phyloP scores from a whole-genome alignment of 306 rosid genomes.

The Ormosia semicastrata region DNA sequence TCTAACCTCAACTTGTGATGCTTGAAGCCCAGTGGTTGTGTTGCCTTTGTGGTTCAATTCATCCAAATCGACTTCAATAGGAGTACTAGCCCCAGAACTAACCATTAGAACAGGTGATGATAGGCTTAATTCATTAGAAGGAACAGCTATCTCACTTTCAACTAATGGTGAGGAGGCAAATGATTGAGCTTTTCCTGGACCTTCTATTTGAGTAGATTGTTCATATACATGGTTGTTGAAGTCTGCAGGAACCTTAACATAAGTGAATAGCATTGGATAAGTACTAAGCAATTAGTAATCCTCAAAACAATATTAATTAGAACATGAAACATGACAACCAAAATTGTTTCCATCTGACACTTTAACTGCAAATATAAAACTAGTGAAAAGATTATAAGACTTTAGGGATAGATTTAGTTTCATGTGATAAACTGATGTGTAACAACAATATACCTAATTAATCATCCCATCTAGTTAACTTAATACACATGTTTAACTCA shows the following conservation, averaged over 20 bases:
- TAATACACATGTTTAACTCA: not conserved
- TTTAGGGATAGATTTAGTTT: slow-evolving; percentile 5
- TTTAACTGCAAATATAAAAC: not conserved
- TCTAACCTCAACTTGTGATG: slow-evolving; percentile 57
- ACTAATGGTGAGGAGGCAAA: slow-evolving; percentile 50
- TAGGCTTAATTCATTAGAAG: slow-evolving; percentile 59
- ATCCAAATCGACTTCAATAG: slow-evolving; percentile 56
- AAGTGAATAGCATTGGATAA: slow-evolving; percentile 49
- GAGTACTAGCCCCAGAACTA: slow-evolving; percentile 51
- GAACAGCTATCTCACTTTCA: slow-evolving; percentile 58
- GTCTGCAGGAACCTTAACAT: slow-evolving; percentile 78
- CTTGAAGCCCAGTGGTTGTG: slow-evolving; percentile 49
- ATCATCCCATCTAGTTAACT: not conserved
- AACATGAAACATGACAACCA: slow-evolving; percentile 20
- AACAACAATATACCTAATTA: not conserved
- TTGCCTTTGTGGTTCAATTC: slow-evolving; percentile 58
- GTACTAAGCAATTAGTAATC: slow-evolving; percentile 19
- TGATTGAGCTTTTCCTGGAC: slow-evolving; percentile 50
- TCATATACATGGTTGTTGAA: slow-evolving; percentile 49
- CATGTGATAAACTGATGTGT: not conserved
- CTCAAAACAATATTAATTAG: slow-evolving; percentile 9
- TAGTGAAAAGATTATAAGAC: not conserved
- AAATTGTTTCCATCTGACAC: not conserved
- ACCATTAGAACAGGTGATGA: slow-evolving; percentile 54
- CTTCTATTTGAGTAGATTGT: slow-evolving; percentile 57